A percentile compares a stretch with the other conserved stretches of the same genome.
These are phyloP conservation scores for Ascochyta clinopodiicola DNA, from an alignment of 2,329 filamentous ascomycete species.

Conservation along the genomic window DNA sequence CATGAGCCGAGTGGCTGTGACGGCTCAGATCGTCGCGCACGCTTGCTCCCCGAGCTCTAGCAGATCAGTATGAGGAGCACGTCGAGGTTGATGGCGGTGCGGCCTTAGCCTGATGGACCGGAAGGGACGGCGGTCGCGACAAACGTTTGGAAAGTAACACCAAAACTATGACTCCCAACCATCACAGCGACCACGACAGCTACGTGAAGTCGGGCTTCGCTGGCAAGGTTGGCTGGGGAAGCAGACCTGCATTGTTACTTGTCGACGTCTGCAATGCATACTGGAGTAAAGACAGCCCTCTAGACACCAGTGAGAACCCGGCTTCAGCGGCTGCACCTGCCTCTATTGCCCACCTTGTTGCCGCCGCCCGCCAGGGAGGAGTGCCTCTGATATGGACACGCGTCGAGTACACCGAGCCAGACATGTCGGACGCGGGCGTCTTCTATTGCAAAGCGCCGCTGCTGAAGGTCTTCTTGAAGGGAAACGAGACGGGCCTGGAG, in stretches of 20 bases:
- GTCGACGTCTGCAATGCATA: slow-evolving; percentile 59
- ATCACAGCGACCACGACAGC: slow-evolving; percentile 28
- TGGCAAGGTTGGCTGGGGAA: slow-evolving; percentile 54
- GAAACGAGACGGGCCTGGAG: slow-evolving; percentile 50
- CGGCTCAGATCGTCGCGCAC: slow-evolving; percentile 21
- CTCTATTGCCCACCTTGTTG: slow-evolving; percentile 51
- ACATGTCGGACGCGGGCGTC: slow-evolving; percentile 56
- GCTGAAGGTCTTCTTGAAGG: slow-evolving; percentile 52
- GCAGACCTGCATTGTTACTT: slow-evolving; percentile 52
- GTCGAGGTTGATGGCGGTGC: slow-evolving; percentile 10
- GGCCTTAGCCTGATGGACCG: slow-evolving; percentile 17
- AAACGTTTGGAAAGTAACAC: slow-evolving; percentile 14
- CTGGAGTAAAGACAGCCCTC: slow-evolving; percentile 52
- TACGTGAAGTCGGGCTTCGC: slow-evolving; percentile 49
- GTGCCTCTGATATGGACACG: slow-evolving; percentile 55
- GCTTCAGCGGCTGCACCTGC: slow-evolving; percentile 46
- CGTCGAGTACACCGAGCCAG: slow-evolving; percentile 52
- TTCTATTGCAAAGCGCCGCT: slow-evolving; percentile 54
- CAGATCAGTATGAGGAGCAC: slow-evolving; percentile 11
- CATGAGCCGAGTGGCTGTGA: slow-evolving; percentile 17
- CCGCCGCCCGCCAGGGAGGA: slow-evolving; percentile 48
- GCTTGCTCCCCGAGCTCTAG: slow-evolving; percentile 18
- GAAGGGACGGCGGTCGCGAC: slow-evolving; percentile 7
- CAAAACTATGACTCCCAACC: slow-evolving; percentile 28
- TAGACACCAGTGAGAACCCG: slow-evolving; percentile 51